Evolutionary conservation across 2,329 filamentous ascomycete genomes (phyloP).

Genomic region (Fusarium camptoceras): DNA sequence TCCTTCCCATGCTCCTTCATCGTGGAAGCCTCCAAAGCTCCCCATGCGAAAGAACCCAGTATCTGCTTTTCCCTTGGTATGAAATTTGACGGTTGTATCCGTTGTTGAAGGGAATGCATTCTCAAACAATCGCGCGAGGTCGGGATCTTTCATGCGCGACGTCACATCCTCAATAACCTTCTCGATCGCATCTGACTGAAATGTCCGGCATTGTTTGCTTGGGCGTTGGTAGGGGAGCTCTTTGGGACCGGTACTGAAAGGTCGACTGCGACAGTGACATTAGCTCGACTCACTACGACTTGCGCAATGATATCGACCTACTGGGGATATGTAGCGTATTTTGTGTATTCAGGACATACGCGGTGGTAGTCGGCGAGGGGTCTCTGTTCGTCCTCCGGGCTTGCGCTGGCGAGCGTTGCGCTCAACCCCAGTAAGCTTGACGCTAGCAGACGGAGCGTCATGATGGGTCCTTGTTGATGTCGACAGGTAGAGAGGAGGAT

Average conservation of each 20-base stretch:
- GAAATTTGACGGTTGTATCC: conserved; percentile 90
- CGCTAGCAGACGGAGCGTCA: conserved; percentile 46
- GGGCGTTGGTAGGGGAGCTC: conserved; percentile 89
- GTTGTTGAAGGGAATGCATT: conserved; percentile 90
- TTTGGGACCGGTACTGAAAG: conserved; percentile 83
- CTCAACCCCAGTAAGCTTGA: conserved; percentile 46
- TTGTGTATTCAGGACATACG: conserved; percentile 57
- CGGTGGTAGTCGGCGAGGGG: conserved; percentile 44
- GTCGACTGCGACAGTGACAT: conserved; percentile 66
- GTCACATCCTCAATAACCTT: conserved; percentile 87
- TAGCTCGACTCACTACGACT: background rate
- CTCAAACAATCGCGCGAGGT: conserved; percentile 91
- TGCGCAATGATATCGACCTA: conserved; percentile 41
- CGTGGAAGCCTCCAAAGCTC: conserved; percentile 48
- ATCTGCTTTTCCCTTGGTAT: conserved; percentile 70
- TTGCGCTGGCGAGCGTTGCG: conserved; percentile 36
- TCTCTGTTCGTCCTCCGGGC: conserved; percentile 37
- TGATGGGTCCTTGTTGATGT: conserved; percentile 14
- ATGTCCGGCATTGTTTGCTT: conserved; percentile 84
- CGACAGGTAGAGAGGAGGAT: background rate
- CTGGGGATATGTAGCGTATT: conserved; percentile 56
- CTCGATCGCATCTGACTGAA: conserved; percentile 87
- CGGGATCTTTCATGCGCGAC: conserved; percentile 81
- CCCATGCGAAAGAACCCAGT: conserved; percentile 53
- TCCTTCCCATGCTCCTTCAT: conserved; percentile 79